phyloP scores from a whole-genome alignment of 2,329 filamentous ascomycete species.

The Arthrinium phaeospermum region DNA sequence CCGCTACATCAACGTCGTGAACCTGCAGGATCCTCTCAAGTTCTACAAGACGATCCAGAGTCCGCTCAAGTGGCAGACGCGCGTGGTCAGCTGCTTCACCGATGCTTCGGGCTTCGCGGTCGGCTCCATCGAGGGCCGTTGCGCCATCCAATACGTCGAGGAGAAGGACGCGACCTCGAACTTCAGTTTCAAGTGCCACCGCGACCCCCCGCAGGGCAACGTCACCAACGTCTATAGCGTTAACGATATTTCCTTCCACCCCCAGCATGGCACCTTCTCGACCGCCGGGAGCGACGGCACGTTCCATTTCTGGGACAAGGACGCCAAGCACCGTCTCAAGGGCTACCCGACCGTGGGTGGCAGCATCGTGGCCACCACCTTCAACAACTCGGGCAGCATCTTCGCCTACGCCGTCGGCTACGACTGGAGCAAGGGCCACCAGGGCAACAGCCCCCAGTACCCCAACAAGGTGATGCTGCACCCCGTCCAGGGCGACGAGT shows the following conservation, averaged over 20 bases:
- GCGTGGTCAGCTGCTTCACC: conserved; percentile 92
- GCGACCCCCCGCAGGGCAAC: conserved; percentile 77
- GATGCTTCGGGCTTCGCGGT: conserved; percentile 93
- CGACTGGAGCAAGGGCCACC: conserved; percentile 98
- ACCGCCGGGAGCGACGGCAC: conserved; percentile 95
- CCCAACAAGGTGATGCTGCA: conserved; percentile 88
- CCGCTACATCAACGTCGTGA: conserved; percentile 93
- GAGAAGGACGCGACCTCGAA: conserved; percentile 92
- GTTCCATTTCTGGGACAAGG: conserved; percentile 96
- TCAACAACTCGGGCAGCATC: conserved; percentile 83
- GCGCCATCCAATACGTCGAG: conserved; percentile 97
- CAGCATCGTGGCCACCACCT: conserved; percentile 88
- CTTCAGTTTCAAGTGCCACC: conserved; percentile 99
- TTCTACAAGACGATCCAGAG: conserved; percentile 98
- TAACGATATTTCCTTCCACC: conserved; percentile 98
- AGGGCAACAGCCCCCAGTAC: conserved; percentile 75
- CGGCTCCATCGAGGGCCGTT: conserved; percentile 94
- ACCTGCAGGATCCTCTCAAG: conserved; percentile 83
- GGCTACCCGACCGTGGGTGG: conserved; percentile 86
- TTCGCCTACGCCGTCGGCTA: conserved; percentile 93
- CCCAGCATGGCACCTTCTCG: conserved; percentile 95
- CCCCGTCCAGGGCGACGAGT: conserved; percentile 68
- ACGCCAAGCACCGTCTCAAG: conserved; percentile 86
- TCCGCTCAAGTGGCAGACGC: conserved; percentile 97
- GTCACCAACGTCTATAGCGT: conserved; percentile 90